Percentiles rank a stretch among this genome's conserved stretches.
These are phyloP conservation scores for Neurospora sp. DNA, from an alignment of 495 filamentous ascomycete species.

Conservation along the genomic window DNA sequence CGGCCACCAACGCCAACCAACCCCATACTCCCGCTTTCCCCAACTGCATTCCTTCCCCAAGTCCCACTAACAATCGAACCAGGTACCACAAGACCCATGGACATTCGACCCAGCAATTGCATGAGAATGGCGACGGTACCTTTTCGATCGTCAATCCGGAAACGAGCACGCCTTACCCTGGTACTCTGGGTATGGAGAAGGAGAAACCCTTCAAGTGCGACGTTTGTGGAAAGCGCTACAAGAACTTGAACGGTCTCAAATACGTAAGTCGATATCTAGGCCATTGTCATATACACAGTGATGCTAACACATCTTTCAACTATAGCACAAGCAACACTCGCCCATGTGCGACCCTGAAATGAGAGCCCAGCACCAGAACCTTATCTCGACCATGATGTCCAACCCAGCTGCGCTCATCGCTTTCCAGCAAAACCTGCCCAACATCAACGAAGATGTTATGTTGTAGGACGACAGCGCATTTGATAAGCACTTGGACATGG, in stretches of 20 bases:
- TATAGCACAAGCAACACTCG: conserved; percentile 68
- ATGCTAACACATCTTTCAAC: conserved; percentile 1
- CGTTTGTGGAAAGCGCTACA: conserved; percentile 94
- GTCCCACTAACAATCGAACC: conserved; percentile 25
- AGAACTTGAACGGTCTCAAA: conserved; percentile 95
- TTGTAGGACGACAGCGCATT: conserved; percentile 16
- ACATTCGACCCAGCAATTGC: conserved; percentile 89
- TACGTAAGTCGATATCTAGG: conserved; percentile 42
- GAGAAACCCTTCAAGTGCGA: conserved; percentile 98
- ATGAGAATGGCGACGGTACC: conserved; percentile 91
- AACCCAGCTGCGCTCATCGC: conserved; percentile 20
- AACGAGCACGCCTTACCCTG: conserved; percentile 85
- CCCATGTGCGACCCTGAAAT: conserved; percentile 52
- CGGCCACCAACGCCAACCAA: neutral
- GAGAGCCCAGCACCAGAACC: conserved; percentile 25
- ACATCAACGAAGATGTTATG: conserved; percentile 39
- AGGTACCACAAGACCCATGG: conserved; percentile 76
- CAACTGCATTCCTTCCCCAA: neutral
- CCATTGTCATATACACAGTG: neutral
- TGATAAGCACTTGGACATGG: neutral
- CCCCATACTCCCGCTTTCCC: conserved; percentile 5
- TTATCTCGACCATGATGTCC: conserved; percentile 30
- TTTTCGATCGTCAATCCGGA: conserved; percentile 98
- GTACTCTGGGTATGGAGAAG: conserved; percentile 97
- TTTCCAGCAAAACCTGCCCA: conserved; percentile 27